Conservation (phyloP, 352 stramenopile species). For the Sclerospora graminicola region DNA sequence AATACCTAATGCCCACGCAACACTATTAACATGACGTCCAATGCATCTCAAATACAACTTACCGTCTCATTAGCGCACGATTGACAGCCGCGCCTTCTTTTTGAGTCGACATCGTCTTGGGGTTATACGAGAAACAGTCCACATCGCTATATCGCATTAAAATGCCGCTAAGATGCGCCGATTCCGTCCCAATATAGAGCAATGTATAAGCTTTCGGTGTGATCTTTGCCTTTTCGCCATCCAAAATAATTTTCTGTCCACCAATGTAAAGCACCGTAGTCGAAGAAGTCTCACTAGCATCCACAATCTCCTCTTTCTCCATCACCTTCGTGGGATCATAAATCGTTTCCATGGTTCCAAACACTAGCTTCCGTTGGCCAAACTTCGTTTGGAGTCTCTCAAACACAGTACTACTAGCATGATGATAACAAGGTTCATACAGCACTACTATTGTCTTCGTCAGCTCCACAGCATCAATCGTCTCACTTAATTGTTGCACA, state of each 20-base stretch:
- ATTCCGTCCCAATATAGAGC: conserved; percentile 70
- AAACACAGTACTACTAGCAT: conserved; percentile 57
- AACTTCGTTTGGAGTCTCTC: conserved; percentile 26
- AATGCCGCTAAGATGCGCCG: conserved; percentile 73
- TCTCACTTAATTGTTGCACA: conserved; percentile 26
- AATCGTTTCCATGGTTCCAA: conserved; percentile 60
- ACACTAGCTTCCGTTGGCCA: conserved; percentile 32
- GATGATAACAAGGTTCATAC: conserved; percentile 86
- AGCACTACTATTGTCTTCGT: conserved; percentile 76
- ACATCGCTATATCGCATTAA: conserved; percentile 64
- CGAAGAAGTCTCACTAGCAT: not conserved
- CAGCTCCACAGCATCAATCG: conserved; percentile 19
- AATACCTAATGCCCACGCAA: conserved; percentile 30
- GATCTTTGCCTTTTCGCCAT: conserved; percentile 19
- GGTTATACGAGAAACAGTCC: conserved; percentile 68
- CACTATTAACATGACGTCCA: not conserved
- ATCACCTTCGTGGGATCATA: conserved; percentile 39
- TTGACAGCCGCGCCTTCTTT: conserved; percentile 59
- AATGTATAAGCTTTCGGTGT: conserved; percentile 32
- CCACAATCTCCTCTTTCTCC: conserved; percentile 2
- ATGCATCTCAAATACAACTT: not conserved
- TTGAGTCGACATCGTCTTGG: conserved; percentile 26
- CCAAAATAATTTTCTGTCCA: conserved; percentile 43
- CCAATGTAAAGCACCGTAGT: conserved; percentile 35
- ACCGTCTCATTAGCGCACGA: conserved; percentile 57